Percentiles rank a stretch among this genome's conserved stretches.
phyloP scores from a whole-genome alignment of 1,139 yeast species.

The Geotrichum candidum region DNA sequence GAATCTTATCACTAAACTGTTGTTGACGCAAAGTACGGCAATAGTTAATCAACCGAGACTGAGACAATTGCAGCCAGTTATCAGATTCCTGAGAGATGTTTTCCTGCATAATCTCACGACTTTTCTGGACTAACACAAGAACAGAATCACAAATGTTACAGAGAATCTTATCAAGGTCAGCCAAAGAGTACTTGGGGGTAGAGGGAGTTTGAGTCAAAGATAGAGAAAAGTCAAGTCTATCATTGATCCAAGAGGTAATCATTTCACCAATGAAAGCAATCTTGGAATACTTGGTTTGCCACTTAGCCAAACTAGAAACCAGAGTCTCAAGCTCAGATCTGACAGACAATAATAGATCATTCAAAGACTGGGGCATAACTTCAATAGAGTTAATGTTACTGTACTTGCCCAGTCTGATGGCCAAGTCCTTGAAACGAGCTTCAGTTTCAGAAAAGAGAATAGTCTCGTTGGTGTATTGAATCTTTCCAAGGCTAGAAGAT shows the following conservation, averaged over 20 bases:
- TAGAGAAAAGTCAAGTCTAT: background rate
- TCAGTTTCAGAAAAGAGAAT: slow-evolving; percentile 14
- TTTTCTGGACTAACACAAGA: slow-evolving; percentile 61
- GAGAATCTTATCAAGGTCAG: slow-evolving; percentile 18
- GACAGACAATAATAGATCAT: slow-evolving; percentile 7
- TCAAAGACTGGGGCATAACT: slow-evolving; percentile 15
- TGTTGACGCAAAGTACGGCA: slow-evolving; percentile 31
- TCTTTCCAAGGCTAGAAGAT: slow-evolving; percentile 13
- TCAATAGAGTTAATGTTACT: slow-evolving; percentile 3
- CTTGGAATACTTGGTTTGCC: slow-evolving; percentile 14
- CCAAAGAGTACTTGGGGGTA: slow-evolving; percentile 3
- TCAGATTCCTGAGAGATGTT: slow-evolving; percentile 44
- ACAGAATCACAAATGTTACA: slow-evolving; percentile 51
- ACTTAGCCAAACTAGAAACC: background rate
- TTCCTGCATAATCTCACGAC: slow-evolving; percentile 35
- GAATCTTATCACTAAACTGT: slow-evolving; percentile 13
- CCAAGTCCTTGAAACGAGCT: slow-evolving; percentile 15
- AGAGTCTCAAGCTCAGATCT: slow-evolving; percentile 9
- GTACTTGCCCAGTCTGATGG: slow-evolving; percentile 12
- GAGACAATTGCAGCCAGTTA: slow-evolving; percentile 58
- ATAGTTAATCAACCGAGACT: slow-evolving; percentile 41
- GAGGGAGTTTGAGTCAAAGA: background rate
- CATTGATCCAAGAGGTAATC: slow-evolving; percentile 13
- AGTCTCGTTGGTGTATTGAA: slow-evolving; percentile 11
- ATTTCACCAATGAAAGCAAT: slow-evolving; percentile 15